Evolutionary conservation across 768 basidiomycete genomes (phyloP), one percentile per base, ranked within the genome.

Genomic region (Steccherinum ochraceum): DNA sequence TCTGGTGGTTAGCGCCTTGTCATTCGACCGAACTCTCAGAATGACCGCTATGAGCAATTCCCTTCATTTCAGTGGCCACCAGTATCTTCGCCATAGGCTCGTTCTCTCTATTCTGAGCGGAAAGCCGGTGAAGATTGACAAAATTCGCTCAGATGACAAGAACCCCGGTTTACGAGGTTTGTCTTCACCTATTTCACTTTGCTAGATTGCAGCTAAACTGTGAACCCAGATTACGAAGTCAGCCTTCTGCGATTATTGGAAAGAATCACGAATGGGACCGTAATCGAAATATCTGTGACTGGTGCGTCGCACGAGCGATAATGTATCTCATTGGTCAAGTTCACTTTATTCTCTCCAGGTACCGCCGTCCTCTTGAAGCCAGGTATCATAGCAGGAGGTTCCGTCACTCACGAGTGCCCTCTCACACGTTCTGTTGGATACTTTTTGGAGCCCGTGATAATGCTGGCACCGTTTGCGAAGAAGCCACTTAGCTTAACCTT

Each of bases 211-310:
- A 43, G 10, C 18, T 11, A 43, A 43, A 11, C 11, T 43, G 19
- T 7, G 18, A 5, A 43, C 18, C 35, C 27, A 91, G 94, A 98
- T 67, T 95, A 85, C 67, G 96, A 99, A 72, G 82, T 95, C 45
- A 93, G 89, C 61, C 75, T 97, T 21, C 67, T 99, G 40, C 76
- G 95, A 43, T 69, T 98, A 13, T 61, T 97, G 26, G 94, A 97
- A 64, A 92, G 90, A 59, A 72, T 89, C 3, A 94, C 93, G 2
- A 97, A 98, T 75, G 96, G 95, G 2, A 90, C 90, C 4, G 70
- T 90, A 24, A 88, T 98, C 53, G 96, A 98, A 66, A 98, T 99
- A 47, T 95, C 93, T 2, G 86, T 94, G 5, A 98, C 96, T 19
- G 95, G 93, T 87, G 56, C 49, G 79, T 57, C 10, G 5, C 35